Evolutionary conservation across 2,329 filamentous ascomycete species (phyloP).

Genomic region (Leptographium wingfieldii): DNA sequence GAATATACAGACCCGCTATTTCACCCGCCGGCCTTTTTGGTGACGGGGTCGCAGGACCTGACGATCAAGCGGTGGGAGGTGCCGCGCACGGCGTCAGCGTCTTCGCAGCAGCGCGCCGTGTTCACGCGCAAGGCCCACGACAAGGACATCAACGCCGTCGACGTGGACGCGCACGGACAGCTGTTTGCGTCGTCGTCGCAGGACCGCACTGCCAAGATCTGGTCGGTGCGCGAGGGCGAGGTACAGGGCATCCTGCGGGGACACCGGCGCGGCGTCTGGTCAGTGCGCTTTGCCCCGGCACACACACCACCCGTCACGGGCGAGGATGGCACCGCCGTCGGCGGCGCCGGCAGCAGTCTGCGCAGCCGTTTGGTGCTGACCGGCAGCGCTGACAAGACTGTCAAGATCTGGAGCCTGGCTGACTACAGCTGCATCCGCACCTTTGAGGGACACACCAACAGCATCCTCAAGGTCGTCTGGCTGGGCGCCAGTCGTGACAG

Average conservation of each 20-base stretch:
- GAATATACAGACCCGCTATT: slow-evolving; percentile 62
- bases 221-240: slow-evolving; percentile 81
- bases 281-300: slow-evolving; percentile 75
- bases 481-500: slow-evolving; percentile 26
- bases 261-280: slow-evolving; percentile 93
- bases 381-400: slow-evolving; percentile 88
- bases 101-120: slow-evolving; percentile 45
- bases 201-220: slow-evolving; percentile 94
- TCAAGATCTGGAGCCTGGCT: slow-evolving; percentile 86
- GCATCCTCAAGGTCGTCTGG: slow-evolving; percentile 88
- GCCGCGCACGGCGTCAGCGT: slow-evolving; percentile 32
- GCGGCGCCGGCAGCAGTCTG: slow-evolving; percentile 37
- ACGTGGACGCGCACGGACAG: slow-evolving; percentile 60
- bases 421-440: slow-evolving; percentile 90
- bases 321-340: slow-evolving; percentile 58
- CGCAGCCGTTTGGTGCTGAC: slow-evolving; percentile 66
- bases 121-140: slow-evolving; percentile 95
- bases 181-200: slow-evolving; percentile 94
- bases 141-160: slow-evolving; percentile 95
- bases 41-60: slow-evolving; percentile 90
- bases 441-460: slow-evolving; percentile 93
- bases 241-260: slow-evolving; percentile 83
- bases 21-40: slow-evolving; percentile 68
- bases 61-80: slow-evolving; percentile 94
- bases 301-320: slow-evolving; percentile 62